Evolutionary conservation across 2,329 filamentous ascomycete species (phyloP), one percentile per base, ranked within the genome.

Genomic region (Gnomoniopsis smithogilvyi): DNA sequence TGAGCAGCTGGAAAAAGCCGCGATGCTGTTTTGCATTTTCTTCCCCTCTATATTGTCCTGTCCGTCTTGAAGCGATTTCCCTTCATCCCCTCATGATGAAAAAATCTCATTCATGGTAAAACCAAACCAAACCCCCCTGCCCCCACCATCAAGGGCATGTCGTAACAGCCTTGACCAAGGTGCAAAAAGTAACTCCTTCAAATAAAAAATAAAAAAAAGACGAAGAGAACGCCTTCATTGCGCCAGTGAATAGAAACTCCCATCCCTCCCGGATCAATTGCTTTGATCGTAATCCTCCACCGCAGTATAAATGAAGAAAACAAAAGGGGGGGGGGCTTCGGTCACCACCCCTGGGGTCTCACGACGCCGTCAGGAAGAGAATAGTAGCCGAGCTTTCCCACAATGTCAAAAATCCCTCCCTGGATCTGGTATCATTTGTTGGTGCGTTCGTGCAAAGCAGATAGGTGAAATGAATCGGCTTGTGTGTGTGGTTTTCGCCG

Each of bases 201-300:
- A n/a, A n/a, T n/a, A n/a, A n/a, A n/a, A n/a, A n/a, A n/a, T n/a
- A 30, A 30, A 30, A 4, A 30, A 33, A 38, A 51, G 48, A 54
- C 46, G 54, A 54, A 53, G 51, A 45, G 50, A 60, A 60, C 59
- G 48, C 59, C 59, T 50, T 52, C 51, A 26, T 54, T 58, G 54
- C 59, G 54, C 59, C 59, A 43, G 36, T 45, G 30, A 38, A 41
- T 17, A 26, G 46, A 56, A 43, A 48, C 47, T 51, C 47, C 36
- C 26, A 17, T 43, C 41, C 50, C 11, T 26, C 26, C 36, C 14
- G 8, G 24, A 43, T 26, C 50, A 43, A 26, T 22, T 19, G 12
- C 26, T 12, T 22, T 52, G 6, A 41, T 22, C 48, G 24, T 19
- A 19, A 33, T 36, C 34, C 38, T n/a, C 48, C 10, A 21, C 33